These are phyloP conservation scores for Tetrapisispora nanseiensis DNA, from an alignment of 805 yeast genomes.

Conservation along the genomic window DNA sequence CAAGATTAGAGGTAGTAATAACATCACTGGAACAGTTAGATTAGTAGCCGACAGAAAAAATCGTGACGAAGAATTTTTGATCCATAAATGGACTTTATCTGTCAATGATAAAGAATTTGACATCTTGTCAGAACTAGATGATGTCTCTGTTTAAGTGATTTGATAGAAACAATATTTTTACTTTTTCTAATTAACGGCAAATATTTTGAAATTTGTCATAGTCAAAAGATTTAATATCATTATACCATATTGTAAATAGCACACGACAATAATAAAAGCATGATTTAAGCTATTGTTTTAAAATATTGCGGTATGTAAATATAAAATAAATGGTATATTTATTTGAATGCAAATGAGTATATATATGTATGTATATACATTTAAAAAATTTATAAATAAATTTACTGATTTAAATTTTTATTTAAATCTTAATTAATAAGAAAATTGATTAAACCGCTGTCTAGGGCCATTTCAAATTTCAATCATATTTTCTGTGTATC, in stretches of 20 bases:
- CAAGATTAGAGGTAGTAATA: slow-evolving; percentile 56
- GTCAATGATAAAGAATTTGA: slow-evolving; percentile 39
- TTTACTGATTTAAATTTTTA: no score
- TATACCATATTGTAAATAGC: neutral
- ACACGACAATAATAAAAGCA: no score
- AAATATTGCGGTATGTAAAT: no score
- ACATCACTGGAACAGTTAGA: slow-evolving; percentile 41
- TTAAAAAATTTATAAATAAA: no score
- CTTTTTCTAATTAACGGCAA: no score
- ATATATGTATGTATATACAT: neutral
- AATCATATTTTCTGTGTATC: slow-evolving; percentile 23
- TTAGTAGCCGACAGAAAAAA: slow-evolving; percentile 65
- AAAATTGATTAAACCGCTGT: no score
- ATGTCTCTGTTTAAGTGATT: neutral
- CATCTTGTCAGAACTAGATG: slow-evolving; percentile 38
- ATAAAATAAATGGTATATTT: neutral
- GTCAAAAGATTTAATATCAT: no score
- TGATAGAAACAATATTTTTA: no score
- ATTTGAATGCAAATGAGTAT: slow-evolving; percentile 1
- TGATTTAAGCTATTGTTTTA: no score
- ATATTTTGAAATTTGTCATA: no score
- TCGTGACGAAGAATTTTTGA: slow-evolving; percentile 45
- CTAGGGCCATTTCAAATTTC: no score
- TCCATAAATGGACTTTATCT: slow-evolving; percentile 53
- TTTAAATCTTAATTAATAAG: no score